Conservation (phyloP, 148 eudicot genomes). For the Pouteria glomerata region DNA sequence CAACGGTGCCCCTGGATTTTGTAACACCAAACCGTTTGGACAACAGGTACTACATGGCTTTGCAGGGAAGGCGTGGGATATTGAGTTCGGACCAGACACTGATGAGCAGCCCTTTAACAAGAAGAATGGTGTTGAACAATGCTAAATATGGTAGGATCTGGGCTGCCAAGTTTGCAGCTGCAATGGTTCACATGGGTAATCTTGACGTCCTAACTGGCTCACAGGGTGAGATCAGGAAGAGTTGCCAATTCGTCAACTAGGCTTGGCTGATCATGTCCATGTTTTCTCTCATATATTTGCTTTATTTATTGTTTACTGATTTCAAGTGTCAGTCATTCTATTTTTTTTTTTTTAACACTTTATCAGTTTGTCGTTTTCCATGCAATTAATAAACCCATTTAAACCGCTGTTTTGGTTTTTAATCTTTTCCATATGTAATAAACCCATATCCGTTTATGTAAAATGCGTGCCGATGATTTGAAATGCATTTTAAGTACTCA, state of each 20-base stretch:
- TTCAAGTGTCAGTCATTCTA: too few relatives aligned
- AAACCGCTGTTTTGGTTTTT: too few relatives aligned
- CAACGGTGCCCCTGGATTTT: constrained; percentile 17
- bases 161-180: constrained; percentile 28
- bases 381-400: too few relatives aligned
- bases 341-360: too few relatives aligned
- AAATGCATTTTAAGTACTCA: too few relatives aligned
- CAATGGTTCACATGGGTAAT: constrained; percentile 33
- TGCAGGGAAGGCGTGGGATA: constrained; percentile 15
- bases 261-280: too few relatives aligned
- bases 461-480: too few relatives aligned
- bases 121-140: constrained; percentile 12
- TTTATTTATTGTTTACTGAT: too few relatives aligned
- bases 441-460: too few relatives aligned
- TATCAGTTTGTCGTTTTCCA: too few relatives aligned
- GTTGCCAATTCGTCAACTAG: constrained; percentile 23
- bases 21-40: constrained; percentile 28
- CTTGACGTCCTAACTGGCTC: constrained; percentile 26
- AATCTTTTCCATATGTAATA: too few relatives aligned
- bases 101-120: constrained; percentile 14
- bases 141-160: constrained; percentile 15
- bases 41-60: constrained; percentile 25
- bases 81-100: constrained; percentile 34
- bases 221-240: constrained; percentile 32
- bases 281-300: too few relatives aligned